These are phyloP conservation scores for Tolypocladium capitatum DNA, from an alignment of 2,329 filamentous ascomycete genomes.

Conservation along the genomic window DNA sequence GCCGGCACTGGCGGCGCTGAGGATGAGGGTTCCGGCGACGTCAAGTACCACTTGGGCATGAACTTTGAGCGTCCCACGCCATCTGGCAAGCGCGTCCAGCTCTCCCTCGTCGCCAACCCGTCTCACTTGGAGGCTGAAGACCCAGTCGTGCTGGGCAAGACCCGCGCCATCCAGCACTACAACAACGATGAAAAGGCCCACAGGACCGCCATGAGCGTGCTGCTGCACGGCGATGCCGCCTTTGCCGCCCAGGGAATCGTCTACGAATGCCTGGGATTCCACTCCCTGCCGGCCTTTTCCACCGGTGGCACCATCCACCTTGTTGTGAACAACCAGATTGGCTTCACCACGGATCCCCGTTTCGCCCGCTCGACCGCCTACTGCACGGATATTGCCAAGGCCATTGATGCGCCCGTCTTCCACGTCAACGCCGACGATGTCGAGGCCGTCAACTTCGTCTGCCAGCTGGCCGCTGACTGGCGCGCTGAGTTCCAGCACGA, in stretches of 20 bases:
- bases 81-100: conserved; percentile 97
- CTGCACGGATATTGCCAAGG: conserved; percentile 98
- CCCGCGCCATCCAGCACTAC: conserved; percentile 95
- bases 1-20: conserved; percentile 74
- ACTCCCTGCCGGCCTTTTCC: conserved; percentile 88
- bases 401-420: conserved; percentile 96
- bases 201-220: conserved; percentile 82
- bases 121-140: conserved; percentile 98
- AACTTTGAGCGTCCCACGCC: conserved; percentile 98
- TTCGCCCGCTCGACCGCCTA: conserved; percentile 96
- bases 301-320: conserved; percentile 95
- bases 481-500: conserved; percentile 97
- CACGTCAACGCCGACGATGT: conserved; percentile 98
- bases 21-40: conserved; percentile 94
- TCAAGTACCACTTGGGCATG: conserved; percentile 99
- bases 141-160: conserved; percentile 94
- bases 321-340: conserved; percentile 99
- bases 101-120: conserved; percentile 94
- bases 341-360: conserved; percentile 96
- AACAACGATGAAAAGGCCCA: conserved; percentile 91
- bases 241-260: conserved; percentile 95
- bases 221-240: conserved; percentile 93
- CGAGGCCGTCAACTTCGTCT: conserved; percentile 96
- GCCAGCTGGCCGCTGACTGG: conserved; percentile 94
- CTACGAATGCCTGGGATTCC: conserved; percentile 97